phyloP scores from a whole-genome alignment of 192 early-diverging fungal species.

The Borealophlyctis nickersoniae region DNA sequence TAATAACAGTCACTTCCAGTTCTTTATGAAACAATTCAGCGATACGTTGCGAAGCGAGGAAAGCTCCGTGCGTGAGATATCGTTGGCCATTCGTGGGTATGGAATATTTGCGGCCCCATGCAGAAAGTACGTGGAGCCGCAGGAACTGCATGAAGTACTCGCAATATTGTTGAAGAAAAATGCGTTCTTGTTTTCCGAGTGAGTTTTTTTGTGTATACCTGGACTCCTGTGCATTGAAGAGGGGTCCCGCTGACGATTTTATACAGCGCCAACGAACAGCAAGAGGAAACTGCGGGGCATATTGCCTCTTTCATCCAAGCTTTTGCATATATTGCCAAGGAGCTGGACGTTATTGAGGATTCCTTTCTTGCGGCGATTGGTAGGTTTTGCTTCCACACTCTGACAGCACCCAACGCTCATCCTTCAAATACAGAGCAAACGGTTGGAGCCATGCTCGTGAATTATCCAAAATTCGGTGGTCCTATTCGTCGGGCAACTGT shows the following conservation, averaged over 20 bases:
- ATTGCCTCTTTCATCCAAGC: constrained; percentile 62
- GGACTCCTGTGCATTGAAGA: constrained; percentile 9
- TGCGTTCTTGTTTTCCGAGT: constrained; percentile 53
- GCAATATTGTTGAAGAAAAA: constrained; percentile 48
- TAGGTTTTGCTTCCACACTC: constrained; percentile 1
- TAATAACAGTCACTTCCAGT: constrained; percentile 26
- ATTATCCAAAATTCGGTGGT: constrained; percentile 1
- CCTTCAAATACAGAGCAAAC: not conserved
- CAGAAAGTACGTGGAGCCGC: constrained; percentile 43
- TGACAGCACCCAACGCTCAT: constrained; percentile 8
- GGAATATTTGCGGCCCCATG: constrained; percentile 65
- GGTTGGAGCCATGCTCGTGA: not conserved
- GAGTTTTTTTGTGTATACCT: constrained; percentile 16
- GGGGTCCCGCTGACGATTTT: constrained; percentile 1
- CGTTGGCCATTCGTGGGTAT: constrained; percentile 66
- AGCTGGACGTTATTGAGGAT: constrained; percentile 43
- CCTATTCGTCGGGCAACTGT: constrained; percentile 37
- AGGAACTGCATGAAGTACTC: constrained; percentile 45
- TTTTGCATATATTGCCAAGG: constrained; percentile 50
- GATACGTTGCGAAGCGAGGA: constrained; percentile 18
- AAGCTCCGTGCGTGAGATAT: constrained; percentile 46
- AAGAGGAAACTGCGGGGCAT: constrained; percentile 21
- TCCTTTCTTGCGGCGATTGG: constrained; percentile 46
- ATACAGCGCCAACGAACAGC: constrained; percentile 44
- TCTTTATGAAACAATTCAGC: constrained; percentile 38